Evolutionary conservation across 129 eudicot genomes (phyloP), one percentile per base, ranked within the genome.

Genomic region (Helianthus tuberosus): DNA sequence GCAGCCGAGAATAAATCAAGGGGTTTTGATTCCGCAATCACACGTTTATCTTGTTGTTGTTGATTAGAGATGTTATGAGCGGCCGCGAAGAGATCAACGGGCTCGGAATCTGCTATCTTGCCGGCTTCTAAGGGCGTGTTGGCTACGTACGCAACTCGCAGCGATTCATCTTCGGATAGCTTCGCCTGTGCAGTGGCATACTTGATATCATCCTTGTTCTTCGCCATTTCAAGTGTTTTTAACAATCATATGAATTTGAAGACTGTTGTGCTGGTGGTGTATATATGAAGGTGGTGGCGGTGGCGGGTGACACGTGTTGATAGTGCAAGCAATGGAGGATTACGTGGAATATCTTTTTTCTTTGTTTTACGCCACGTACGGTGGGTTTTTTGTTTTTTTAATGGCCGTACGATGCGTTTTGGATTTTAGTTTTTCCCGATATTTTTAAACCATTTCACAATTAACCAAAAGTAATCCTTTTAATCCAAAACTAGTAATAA

Each of bases 41-140:
- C 66, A 60, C 66, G 77, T 61, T 53, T 43, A 8, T 72, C 44
- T 27, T 70, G 68, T 25, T 69, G 81, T 48, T 78, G 79, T 20
- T 77, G 87, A 16, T 59, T 64, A 0, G 79, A 38, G 64, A 86
- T 54, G 13, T 81, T 84, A 11, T 59, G 79, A 55, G 89, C 84
- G 11, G 77, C 78, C 11, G 91, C 64, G 66, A 80, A 87, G 38
- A 87, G 86, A 72, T 87, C 83, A 20, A 87, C 79, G 25, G 89
- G 82, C 0, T 87, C 75, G 14, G 81, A 75, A 47, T 87, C 92
- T 4, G 89, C 81, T 9, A 84, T 79, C 60, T 87, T 87, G 17
- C 87, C 89, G 39, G 65, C 86, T 74, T 84, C 89, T 11, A 87
- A 71, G 3, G 91, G 91, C 11, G 89, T 84, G 48, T 72, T 88